A percentile compares a stretch with the other conserved stretches of the same genome.
Conservation (phyloP, 2,329 filamentous ascomycete genomes). For the Stromatinia cepivora region DNA sequence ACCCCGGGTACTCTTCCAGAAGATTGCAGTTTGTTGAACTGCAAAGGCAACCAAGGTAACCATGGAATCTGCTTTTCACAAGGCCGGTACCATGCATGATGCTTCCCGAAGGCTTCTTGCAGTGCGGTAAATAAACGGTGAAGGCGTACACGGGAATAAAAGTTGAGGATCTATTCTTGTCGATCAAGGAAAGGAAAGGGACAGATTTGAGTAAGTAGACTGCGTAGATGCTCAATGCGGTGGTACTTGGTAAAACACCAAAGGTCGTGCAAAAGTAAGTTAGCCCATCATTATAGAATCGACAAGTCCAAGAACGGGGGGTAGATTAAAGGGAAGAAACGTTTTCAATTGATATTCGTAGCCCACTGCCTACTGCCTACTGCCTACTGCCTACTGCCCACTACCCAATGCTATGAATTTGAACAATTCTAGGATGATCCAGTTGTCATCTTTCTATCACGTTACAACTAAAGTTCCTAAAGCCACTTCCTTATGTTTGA, state of each 20-base stretch:
- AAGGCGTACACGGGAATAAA: background rate
- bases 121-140: background rate
- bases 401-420: no score
- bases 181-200: conserved; percentile 2
- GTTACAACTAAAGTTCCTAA: background rate
- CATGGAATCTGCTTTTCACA: background rate
- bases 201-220: background rate
- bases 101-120: conserved; percentile 16
- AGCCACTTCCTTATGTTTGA: background rate
- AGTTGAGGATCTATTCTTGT: background rate
- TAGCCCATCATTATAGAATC: background rate
- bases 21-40: conserved; percentile 7
- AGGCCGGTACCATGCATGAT: conserved; percentile 14
- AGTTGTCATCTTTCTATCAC: background rate
- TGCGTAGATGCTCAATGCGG: background rate
- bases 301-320: no score
- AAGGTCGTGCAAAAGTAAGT: background rate
- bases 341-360: background rate
- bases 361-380: background rate
- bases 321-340: background rate
- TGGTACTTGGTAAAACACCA: background rate
- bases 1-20: conserved; percentile 12
- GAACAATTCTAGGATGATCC: background rate
- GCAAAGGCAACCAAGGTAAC: background rate
- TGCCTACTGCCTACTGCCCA: no score